Evolutionary conservation across 345 rosid species (phyloP), one percentile per base, ranked within the genome.

Genomic region (Lepidium aucheri): DNA sequence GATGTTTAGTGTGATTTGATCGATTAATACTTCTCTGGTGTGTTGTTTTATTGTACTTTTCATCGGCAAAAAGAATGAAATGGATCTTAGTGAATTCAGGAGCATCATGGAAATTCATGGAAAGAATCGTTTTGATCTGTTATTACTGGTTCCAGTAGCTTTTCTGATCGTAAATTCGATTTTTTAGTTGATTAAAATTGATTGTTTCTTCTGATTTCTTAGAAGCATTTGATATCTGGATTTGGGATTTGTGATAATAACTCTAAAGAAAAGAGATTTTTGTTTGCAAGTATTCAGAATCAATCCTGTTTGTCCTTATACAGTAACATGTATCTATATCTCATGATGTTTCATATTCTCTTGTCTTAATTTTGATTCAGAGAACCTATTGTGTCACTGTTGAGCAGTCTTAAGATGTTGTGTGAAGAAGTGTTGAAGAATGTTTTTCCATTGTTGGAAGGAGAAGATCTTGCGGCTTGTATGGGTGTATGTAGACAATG

Each of bases 401-500:
- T 28, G 32, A 28, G 7, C 32, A 28, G 6, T 28, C 7, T 0
- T 28, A 28, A 1, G 74, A 94, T 90, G 99, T 45, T 76, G 18
- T 26, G 45, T 47, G 87, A 82, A 71, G 96, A 88, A 81, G 83
- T 86, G 34, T 63, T 94, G 78, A 88, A 85, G 81, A 83, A 78
- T 6, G 99, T 94, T 43, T 90, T 90, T 14, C 95, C 95, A 63
- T 77, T 88, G 10, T 76, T 90, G 30, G 88, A 94, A 46, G 95
- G 89, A 1, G 45, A 53, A 44, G 93, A 90, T 79, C 95, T 86
- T 7, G 89, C 89, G 0, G 75, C 89, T 40, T 94, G 97, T 65
- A 84, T 88, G 95, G 74, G 50, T 2, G 99, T 94, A 12, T 78
- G 83, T 66, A 94, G 75, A 79, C 86, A 82, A 24, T 94, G 99